Base-by-base conservation (phyloP, 2,329 filamentous ascomycete genomes). In the Colletotrichum somersetense region DNA sequence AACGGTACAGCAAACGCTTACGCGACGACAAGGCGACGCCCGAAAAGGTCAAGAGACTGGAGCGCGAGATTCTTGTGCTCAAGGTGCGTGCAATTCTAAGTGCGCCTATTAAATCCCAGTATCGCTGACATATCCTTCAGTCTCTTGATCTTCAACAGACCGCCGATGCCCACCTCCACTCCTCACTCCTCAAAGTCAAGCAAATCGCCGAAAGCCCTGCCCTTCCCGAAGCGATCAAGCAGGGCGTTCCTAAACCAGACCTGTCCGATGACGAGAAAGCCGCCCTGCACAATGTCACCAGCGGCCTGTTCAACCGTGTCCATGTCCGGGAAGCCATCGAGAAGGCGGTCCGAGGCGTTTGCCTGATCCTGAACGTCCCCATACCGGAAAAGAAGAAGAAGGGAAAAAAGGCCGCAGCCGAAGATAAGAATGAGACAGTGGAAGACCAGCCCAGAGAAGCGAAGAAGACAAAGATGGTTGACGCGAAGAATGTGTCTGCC, bases 1-100 rank as follows among this genome's bases (percentile, higher is more conserved):
- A 96, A 82, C 93, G 94, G 75, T 87, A 93, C 72, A 87, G 91
- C 73, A 91, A 89, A 79, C 84, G 87, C 53, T 80, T 89, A 18
- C 85, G 82, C 62, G 87, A 89, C 38, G 81, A 83, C 64, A 85
- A 83, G 63, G 76, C 82, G 20, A 78, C 81, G 2, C 74, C 81
- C 11, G 86, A 87, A 56, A 89, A 90, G 77, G 82, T 88, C 30
- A 82, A 84, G 70, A 85, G 92, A 26, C 82, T 95, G 42, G 88
- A 93, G 73, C 86, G 87, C 44, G 93, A 90, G 77, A 78, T 89
- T 56, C 79, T 83, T 0, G 86, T 89, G 11, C 78, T 91, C 16
- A 90, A 89, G 83, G 89, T 84, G 78, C 26, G 42, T 20, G 4
- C 10, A 52, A 23, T 8, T 2, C 11, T 3, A 14, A 20, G 18